phyloP scores from a whole-genome alignment of 805 yeast genomes.

The Candida nanaspora region DNA sequence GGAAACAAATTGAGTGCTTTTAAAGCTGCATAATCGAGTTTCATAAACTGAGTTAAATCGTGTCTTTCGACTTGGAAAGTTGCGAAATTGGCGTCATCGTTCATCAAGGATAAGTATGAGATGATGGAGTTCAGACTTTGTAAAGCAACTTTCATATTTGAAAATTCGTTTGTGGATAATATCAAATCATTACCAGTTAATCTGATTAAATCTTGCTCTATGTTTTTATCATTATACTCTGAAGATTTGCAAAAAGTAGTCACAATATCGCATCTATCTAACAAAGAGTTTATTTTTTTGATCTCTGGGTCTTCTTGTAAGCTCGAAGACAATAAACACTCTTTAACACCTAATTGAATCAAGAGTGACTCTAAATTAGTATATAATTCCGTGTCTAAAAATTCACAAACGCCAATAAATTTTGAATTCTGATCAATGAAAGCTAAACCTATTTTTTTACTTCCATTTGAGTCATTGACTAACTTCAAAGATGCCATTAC shows the following conservation, averaged over 20 bases:
- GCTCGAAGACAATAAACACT: slow-evolving; percentile 54
- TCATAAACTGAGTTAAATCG: slow-evolving; percentile 75
- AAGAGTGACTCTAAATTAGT: slow-evolving; percentile 81
- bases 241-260: slow-evolving; percentile 51
- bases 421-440: slow-evolving; percentile 68
- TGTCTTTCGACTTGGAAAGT: slow-evolving; percentile 54
- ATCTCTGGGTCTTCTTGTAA: slow-evolving; percentile 47
- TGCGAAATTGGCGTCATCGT: slow-evolving; percentile 48
- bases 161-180: slow-evolving; percentile 48
- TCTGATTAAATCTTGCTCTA: slow-evolving; percentile 72
- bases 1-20: slow-evolving; percentile 86
- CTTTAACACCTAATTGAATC: slow-evolving; percentile 86
- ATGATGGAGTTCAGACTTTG: slow-evolving; percentile 64
- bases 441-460: slow-evolving; percentile 63
- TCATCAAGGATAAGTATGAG: slow-evolving; percentile 57
- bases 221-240: slow-evolving; percentile 57
- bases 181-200: slow-evolving; percentile 52
- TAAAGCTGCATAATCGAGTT: slow-evolving; percentile 84
- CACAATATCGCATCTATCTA: slow-evolving; percentile 74
- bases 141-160: slow-evolving; percentile 44
- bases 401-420: slow-evolving; percentile 66
- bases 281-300: slow-evolving; percentile 58
- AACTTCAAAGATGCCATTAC: slow-evolving; percentile 48
- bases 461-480: slow-evolving; percentile 22
- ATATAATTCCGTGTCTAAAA: slow-evolving; percentile 80